Conservation (phyloP, 192 early-diverging fungal species). For the Backusella australiensis region DNA sequence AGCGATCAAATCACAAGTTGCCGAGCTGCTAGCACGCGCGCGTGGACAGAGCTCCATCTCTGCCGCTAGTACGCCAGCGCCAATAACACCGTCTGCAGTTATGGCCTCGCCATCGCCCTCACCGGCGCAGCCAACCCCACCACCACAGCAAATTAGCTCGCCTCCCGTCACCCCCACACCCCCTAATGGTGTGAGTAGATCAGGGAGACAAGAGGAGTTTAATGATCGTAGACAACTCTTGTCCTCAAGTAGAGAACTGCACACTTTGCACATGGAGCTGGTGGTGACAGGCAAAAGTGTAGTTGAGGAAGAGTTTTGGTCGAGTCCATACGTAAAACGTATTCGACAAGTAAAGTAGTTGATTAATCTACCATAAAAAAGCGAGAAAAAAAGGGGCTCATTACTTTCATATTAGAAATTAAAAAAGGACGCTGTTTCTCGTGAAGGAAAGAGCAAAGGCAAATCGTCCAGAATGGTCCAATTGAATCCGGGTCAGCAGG, state of each 20-base stretch:
- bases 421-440: slow-evolving; percentile 68
- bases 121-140: slow-evolving; percentile 6
- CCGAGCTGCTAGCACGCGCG: slow-evolving; percentile 26
- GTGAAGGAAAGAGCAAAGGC: slow-evolving; percentile 77
- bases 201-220: slow-evolving; percentile 52
- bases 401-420: slow-evolving; percentile 28
- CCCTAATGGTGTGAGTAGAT: background rate
- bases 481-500: slow-evolving; percentile 60
- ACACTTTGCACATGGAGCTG: slow-evolving; percentile 71
- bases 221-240: slow-evolving; percentile 59
- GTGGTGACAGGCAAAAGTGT: slow-evolving; percentile 68
- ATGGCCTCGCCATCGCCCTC: slow-evolving; percentile 1
- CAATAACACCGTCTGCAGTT: slow-evolving; percentile 8
- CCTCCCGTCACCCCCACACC: background rate
- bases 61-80: slow-evolving; percentile 6
- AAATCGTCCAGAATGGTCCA: slow-evolving; percentile 72
- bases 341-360: slow-evolving; percentile 29
- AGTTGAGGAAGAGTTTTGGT: slow-evolving; percentile 94
- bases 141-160: background rate
- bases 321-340: slow-evolving; percentile 59
- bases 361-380: background rate
- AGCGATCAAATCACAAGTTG: slow-evolving; percentile 30
- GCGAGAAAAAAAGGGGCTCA: background rate
- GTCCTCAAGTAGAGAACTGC: slow-evolving; percentile 65
- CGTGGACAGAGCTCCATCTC: slow-evolving; percentile 9